Percentiles rank a stretch among this genome's conserved stretches.
Conservation (phyloP, 73 alveolate species). For the Paramecium sonneborni region DNA sequence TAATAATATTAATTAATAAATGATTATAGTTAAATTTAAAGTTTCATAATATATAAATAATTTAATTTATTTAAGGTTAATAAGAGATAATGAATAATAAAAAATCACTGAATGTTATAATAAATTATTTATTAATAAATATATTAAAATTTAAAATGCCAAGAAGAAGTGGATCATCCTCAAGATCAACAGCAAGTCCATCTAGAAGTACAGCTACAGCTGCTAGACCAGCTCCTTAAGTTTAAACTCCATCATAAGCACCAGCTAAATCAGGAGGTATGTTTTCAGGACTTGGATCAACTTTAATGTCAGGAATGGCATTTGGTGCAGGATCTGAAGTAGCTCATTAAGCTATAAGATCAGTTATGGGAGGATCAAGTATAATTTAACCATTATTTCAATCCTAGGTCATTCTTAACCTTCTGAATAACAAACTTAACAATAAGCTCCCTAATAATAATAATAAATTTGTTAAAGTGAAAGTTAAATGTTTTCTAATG, state of each 20-base stretch:
- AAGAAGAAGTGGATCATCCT: constrained; percentile 54
- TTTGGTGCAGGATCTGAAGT: constrained; percentile 84
- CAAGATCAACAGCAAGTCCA: constrained; percentile 54
- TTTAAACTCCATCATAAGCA: constrained; percentile 57
- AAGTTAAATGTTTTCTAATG: constrained; percentile 49
- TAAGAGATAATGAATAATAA: neutral
- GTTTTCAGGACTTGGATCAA: constrained; percentile 76
- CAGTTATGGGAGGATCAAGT: constrained; percentile 58
- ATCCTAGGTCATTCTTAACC: constrained; percentile 33
- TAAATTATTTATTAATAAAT: neutral
- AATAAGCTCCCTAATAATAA: constrained; percentile 18
- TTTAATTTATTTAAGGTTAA: neutral
- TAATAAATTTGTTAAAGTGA: constrained; percentile 55
- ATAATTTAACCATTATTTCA: constrained; percentile 10
- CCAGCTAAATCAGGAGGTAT: constrained; percentile 66
- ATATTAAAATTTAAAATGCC: constrained; percentile 45
- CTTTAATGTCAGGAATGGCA: constrained; percentile 79
- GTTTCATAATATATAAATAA: neutral
- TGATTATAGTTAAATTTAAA: neutral
- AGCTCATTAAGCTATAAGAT: constrained; percentile 80
- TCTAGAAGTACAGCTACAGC: constrained; percentile 68
- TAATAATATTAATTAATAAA: neutral
- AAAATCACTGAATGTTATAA: neutral
- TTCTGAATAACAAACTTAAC: constrained; percentile 17
- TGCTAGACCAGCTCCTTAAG: constrained; percentile 59